Percentiles rank a stretch among this genome's conserved stretches.
These are phyloP conservation scores for Tillandsia leiboldiana DNA, from an alignment of 176 grass and related monocot genomes.

Conservation along the genomic window DNA sequence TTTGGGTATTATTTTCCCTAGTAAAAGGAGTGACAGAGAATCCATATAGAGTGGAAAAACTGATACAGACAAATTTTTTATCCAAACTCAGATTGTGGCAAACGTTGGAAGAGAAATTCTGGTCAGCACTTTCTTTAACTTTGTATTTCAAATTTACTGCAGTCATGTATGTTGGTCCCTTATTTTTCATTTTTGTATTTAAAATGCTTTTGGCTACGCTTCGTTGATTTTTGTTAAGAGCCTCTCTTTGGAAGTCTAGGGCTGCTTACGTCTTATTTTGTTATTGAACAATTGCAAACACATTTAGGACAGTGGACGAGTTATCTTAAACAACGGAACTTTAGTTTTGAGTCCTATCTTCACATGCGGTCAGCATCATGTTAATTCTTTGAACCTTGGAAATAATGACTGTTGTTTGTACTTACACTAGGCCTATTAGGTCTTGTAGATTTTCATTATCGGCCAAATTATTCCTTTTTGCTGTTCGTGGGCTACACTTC, in stretches of 20 bases:
- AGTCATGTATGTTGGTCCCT: no score
- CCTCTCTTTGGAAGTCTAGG: no score
- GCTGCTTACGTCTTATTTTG: background rate
- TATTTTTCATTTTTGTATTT: no score
- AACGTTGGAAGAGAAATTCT: no score
- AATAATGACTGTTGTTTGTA: background rate
- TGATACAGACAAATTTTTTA: background rate
- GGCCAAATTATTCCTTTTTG: background rate
- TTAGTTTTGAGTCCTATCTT: background rate
- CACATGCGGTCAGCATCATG: background rate
- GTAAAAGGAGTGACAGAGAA: background rate
- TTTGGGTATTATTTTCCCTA: background rate
- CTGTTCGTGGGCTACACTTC: background rate
- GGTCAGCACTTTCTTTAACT: no score
- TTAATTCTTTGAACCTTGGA: background rate
- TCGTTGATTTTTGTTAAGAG: no score
- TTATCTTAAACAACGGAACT: background rate
- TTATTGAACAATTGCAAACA: background rate
- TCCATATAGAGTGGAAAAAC: background rate
- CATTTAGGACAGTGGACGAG: background rate
- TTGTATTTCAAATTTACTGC: no score
- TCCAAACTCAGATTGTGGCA: background rate
- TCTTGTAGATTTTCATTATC: background rate
- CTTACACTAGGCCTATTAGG: background rate
- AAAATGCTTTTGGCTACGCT: no score